Evolutionary conservation across 2,329 filamentous ascomycete genomes (phyloP), one percentile per base, ranked within the genome.

Genomic region (Alternaria rosae): DNA sequence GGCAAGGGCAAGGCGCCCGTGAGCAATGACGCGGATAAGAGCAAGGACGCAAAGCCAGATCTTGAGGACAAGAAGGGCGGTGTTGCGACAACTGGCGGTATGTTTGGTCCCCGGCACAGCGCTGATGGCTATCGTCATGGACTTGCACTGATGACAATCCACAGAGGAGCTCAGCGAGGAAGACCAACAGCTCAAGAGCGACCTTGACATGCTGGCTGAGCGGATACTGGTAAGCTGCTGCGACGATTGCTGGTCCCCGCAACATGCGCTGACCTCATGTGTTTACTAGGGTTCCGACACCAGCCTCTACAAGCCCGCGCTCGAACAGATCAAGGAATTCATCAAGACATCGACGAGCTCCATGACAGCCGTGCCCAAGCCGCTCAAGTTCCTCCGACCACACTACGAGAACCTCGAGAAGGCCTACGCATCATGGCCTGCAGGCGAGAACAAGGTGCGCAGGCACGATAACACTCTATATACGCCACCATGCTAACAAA

Each of bases 271-370:
- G 66, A 79, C 66, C 63, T 47, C 28, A 47, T 45, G 63, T 48
- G 38, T 43, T 38, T 43, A 48, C 4, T 75, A 97, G 92, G 95
- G 98, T 84, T 86, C 91, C 69, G 92, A 98, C 82, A 86, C 87
- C 69, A 89, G 89, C 61, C 91, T 98, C 71, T 97, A 98, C 85
- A 94, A 94, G 80, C 88, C 94, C 62, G 92, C 95, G 57, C 85
- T 99, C 70, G 94, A 98, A 81, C 91, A 93, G 70, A 97, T 99
- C 89, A 98, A 97, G 85, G 93, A 90, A 76, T 96, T 93, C 78
- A 99, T 99, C 86, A 98, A 97, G 85, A 99, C 95, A 58, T 97
- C 95, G 62, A 99, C 95, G 70, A 98, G 94, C 62, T 99, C 96
- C 47, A 99, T 99, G 95, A 99, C 95, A 51, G 95, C 95, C 62